Base-by-base conservation (phyloP, 108 stramenopile genomes). In the Stephanodiscus triporus region DNA sequence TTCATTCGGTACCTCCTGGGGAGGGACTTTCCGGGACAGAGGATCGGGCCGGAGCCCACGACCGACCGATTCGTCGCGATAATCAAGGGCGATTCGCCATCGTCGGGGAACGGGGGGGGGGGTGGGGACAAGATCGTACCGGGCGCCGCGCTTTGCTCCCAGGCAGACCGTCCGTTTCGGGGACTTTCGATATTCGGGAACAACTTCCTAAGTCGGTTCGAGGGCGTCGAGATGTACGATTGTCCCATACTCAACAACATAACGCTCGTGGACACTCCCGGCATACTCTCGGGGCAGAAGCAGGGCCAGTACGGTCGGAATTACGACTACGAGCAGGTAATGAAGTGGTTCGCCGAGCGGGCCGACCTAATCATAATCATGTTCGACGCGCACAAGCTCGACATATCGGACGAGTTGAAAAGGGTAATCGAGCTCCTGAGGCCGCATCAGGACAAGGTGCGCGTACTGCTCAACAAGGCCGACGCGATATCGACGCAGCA, bases 301-400 rank as follows among this genome's bases (percentile, higher is more conserved):
- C 99, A 99, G 77, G 78, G 76, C 16, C 82, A 95, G 23, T 45
- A 27, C 55, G 81, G 88, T 9, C 85, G 94, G 55, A 95, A 93
- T 59, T 98, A 98, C 85, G 97, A 98, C 70, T 98, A 95, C 63
- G 92, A 93, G 68, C 73, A 82, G 53, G 98, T 98, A 29, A 92
- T 95, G 93, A 90, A 94, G 74, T 99, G 99, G 99, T 99, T 99
- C 73, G 99, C 97, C 4, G 97, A 97, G 82, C 90, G 99, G 30
- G 90, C 97, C 30, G 99, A 99, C 85, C 80, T 98, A 47, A 96
- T 99, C 42, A 96, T 99, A 45, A 85, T 99, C 9, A 95, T 99
- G 85, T 98, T 99, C 82, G 81, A 95, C 73, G 92, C 94, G 11
- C 92, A 93, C 72, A 95, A 95, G 77, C 84, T 95, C 32, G 94